phyloP scores from a whole-genome alignment of 345 rosid species.

The Eucalyptus marginata region DNA sequence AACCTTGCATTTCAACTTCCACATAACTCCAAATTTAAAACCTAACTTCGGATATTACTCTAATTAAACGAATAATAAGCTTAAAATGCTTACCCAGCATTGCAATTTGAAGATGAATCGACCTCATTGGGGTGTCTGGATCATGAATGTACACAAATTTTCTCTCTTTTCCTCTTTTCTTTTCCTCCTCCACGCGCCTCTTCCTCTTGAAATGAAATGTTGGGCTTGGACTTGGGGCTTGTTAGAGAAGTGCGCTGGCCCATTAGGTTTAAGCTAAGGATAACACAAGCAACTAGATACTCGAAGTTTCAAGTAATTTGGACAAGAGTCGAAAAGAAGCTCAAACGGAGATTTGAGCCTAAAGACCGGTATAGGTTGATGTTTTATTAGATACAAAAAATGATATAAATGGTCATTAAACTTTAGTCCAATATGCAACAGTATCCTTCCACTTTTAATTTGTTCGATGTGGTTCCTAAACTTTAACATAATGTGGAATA shows the following conservation, averaged over 20 bases:
- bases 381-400: background rate
- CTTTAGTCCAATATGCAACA: background rate
- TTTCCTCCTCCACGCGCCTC: background rate
- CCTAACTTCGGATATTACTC: background rate
- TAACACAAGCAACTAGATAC: background rate
- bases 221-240: background rate
- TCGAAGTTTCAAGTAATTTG: background rate
- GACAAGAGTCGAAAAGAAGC: background rate
- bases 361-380: background rate
- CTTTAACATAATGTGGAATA: no score
- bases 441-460: no score
- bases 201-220: background rate
- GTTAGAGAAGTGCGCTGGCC: background rate
- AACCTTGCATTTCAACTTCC: background rate
- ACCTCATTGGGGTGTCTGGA: background rate
- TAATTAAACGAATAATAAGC: no score
- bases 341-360: background rate
- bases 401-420: background rate
- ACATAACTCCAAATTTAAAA: background rate
- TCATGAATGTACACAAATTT: background rate
- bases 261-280: background rate
- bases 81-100: background rate
- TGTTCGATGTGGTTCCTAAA: fast-evolving
- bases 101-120: background rate
- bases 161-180: background rate